Evolutionary conservation across 2,329 filamentous ascomycete genomes (phyloP), one percentile per base, ranked within the genome.

Genomic region (Bisporella sp.): DNA sequence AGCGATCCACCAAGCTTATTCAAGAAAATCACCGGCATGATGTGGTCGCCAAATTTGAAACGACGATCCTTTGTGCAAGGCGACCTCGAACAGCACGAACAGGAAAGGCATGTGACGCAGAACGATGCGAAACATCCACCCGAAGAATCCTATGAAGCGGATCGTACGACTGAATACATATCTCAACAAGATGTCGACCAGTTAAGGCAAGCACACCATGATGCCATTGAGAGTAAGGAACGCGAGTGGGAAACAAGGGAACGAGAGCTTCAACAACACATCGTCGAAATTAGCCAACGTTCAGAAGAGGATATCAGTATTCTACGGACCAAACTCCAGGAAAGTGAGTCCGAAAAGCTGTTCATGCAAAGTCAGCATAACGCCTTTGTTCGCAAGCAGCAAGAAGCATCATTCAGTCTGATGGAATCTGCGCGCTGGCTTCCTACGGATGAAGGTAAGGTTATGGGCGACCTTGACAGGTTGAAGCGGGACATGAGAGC

Each of bases 371-470:
- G 37, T 1, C 9, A 54, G 40, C 31, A 48, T 29, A 28, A 45
- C 30, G 3, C 45, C 4, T 46, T 46, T 37, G 11, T 51, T 44
- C 45, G 52, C 28, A 51, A 54, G 33, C 46, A 57, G 45, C 54
- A 57, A 49, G 53, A 55, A 41, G 33, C n/a, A 13, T 46, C 40
- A 4, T 55, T 54, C 39, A 50, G 30, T 32, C 45, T 50, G 30
- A 55, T 55, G 46, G 48, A 55, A 43, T 49, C 51, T 40, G 47
- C 33, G 7, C 44, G 53, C 5, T 57, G 55, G 55, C 44, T 53
- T 46, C 55, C 55, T 6, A 39, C 8, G 0, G 55, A 55, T 4
- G 55, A 53, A 44, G 44, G 29, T 6, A 50, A 46, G 43, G 48
- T 55, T 12, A 45, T 52, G 5, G 30, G 6, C 5, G 41, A 57